A percentile compares a stretch with the other conserved stretches of the same genome.
Conservation (phyloP, 2,329 filamentous ascomycete species). For the Fonsecaea nubica region DNA sequence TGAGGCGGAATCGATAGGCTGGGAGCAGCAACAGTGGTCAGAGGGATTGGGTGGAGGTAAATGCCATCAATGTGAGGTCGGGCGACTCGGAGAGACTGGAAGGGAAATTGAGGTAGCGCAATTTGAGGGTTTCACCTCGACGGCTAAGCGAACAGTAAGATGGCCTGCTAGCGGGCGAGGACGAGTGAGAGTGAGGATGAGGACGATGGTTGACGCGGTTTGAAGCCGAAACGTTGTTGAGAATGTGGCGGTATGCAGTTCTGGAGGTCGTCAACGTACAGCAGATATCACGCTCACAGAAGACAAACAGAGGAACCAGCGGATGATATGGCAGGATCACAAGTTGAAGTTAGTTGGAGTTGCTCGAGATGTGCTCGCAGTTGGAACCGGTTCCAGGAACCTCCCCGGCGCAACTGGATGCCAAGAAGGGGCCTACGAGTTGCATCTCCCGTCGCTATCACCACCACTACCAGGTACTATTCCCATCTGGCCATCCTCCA, state of each 20-base stretch:
- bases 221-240: background rate
- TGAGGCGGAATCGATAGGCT: slow-evolving; percentile 14
- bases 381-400: slow-evolving; percentile 13
- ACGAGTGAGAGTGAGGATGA: background rate
- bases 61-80: slow-evolving; percentile 30
- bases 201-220: slow-evolving; percentile 8
- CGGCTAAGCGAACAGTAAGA: slow-evolving; percentile 27
- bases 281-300: background rate
- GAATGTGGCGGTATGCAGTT: background rate
- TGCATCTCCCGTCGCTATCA: slow-evolving; percentile 1
- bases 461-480: background rate
- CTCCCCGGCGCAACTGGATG: slow-evolving; percentile 16
- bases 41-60: slow-evolving; percentile 8
- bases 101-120: slow-evolving; percentile 9
- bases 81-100: slow-evolving; percentile 8
- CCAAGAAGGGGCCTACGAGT: slow-evolving; percentile 11
- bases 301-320: slow-evolving; percentile 11
- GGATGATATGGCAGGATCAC: slow-evolving; percentile 2
- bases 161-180: slow-evolving; percentile 16
- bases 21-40: slow-evolving; percentile 14
- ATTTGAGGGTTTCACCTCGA: slow-evolving; percentile 17
- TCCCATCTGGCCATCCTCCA: background rate
- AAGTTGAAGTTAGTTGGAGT: slow-evolving; percentile 3
- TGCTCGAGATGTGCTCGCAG: slow-evolving; percentile 8
- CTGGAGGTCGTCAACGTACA: slow-evolving; percentile 7